Conservation (phyloP, 371 early-diverging fungal genomes). For the Mortierella sp. region DNA sequence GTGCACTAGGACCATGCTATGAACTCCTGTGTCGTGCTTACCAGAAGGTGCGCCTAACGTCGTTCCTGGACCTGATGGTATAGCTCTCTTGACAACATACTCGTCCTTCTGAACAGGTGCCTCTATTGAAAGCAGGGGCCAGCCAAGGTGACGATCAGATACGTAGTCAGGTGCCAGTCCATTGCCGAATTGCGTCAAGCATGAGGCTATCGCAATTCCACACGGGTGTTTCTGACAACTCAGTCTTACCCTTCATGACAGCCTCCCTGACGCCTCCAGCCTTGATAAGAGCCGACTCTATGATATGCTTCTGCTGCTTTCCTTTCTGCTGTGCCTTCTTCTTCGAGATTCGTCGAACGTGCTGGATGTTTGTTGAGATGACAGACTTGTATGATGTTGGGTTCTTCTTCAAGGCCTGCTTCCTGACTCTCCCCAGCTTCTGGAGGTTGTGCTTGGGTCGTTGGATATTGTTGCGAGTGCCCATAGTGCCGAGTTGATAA, state of each 20-base stretch:
- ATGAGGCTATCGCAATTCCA: no score
- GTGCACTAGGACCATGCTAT: no score
- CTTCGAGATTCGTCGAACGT: constrained; percentile 48
- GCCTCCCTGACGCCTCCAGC: constrained; percentile 53
- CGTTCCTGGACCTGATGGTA: constrained; percentile 50
- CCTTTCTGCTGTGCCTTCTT: constrained; percentile 53
- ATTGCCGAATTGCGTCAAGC: no score
- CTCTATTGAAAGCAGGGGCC: constrained; percentile 16
- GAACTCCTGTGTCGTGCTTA: not conserved
- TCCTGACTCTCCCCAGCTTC: constrained; percentile 53
- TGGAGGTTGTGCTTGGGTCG: constrained; percentile 52
- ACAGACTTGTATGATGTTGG: constrained; percentile 45
- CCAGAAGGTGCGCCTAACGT: constrained; percentile 54
- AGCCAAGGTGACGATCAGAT: not conserved
- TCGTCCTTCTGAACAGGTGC: constrained; percentile 44
- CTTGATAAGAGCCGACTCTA: constrained; percentile 47
- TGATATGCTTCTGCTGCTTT: constrained; percentile 26
- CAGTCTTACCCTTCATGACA: constrained; percentile 54
- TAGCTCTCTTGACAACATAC: constrained; percentile 34
- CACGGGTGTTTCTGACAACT: no score
- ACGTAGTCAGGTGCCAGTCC: not conserved
- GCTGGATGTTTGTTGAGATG: constrained; percentile 50
- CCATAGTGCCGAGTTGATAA: constrained; percentile 25
- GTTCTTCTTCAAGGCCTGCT: constrained; percentile 51
- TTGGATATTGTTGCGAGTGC: constrained; percentile 53